Conservation (phyloP, 1,284 basidiomycete species). For the Leccinum pallidistipes region DNA sequence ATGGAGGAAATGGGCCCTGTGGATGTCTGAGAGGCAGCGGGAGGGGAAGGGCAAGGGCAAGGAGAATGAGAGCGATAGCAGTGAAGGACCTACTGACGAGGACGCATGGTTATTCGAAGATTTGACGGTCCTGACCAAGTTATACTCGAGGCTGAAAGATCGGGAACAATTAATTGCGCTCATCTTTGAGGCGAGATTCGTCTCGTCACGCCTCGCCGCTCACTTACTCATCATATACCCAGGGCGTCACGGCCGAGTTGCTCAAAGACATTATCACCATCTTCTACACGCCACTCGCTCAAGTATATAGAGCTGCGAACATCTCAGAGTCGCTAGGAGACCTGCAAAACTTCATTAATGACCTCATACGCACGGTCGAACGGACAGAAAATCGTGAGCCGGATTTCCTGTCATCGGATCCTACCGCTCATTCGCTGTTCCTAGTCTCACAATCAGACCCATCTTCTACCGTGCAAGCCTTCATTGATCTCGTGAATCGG, state of each 20-base stretch:
- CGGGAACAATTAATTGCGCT: constrained; percentile 92
- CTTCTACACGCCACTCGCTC: constrained; percentile 97
- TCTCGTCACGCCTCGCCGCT: background rate
- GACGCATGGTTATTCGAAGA: constrained; percentile 97
- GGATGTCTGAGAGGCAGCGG: constrained; percentile 61
- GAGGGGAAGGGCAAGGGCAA: constrained; percentile 65
- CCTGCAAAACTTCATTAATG: constrained; percentile 93
- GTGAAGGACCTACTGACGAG: constrained; percentile 88
- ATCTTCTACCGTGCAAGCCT: constrained; percentile 85
- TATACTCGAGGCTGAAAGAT: constrained; percentile 82
- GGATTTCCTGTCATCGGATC: no score
- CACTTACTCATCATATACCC: constrained; percentile 8
- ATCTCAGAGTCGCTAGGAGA: constrained; percentile 94
- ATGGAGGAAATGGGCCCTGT: constrained; percentile 74
- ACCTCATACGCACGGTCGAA: constrained; percentile 95
- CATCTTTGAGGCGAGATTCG: constrained; percentile 81
- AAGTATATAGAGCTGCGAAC: constrained; percentile 97
- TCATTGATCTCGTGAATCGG: constrained; percentile 91
- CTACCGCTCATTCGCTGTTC: constrained; percentile 10
- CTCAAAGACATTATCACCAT: constrained; percentile 99
- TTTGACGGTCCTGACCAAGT: constrained; percentile 72
- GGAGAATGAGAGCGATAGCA: constrained; percentile 69
- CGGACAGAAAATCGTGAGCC: constrained; percentile 83
- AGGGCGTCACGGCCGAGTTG: constrained; percentile 94
- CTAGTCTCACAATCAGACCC: constrained; percentile 85